Percentiles rank a stretch among this genome's conserved stretches.
These are phyloP conservation scores for Prorocentrum cordatum DNA, from an alignment of 169 alveolate genomes.

Conservation along the genomic window DNA sequence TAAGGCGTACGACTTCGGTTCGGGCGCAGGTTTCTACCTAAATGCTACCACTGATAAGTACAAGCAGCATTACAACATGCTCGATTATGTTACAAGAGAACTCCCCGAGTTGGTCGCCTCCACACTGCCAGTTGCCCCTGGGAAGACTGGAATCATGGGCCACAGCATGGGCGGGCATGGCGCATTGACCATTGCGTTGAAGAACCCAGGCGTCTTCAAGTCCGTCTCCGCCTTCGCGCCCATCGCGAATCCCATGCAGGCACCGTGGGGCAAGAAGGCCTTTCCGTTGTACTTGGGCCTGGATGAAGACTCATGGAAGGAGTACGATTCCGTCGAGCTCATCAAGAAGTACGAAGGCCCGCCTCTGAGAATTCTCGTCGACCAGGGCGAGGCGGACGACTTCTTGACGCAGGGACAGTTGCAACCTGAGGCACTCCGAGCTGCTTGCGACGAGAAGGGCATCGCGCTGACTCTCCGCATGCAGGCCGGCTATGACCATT, in stretches of 20 bases:
- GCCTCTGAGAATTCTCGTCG: slow-evolving; percentile 73
- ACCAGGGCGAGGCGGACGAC: slow-evolving; percentile 75
- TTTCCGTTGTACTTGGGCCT: slow-evolving; percentile 76
- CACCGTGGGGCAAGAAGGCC: slow-evolving; percentile 79
- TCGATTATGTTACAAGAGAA: slow-evolving; percentile 75
- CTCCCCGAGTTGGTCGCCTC: slow-evolving; percentile 70
- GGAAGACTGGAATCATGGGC: slow-evolving; percentile 77
- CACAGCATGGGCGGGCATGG: slow-evolving; percentile 84
- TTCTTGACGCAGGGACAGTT: slow-evolving; percentile 53
- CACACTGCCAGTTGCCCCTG: slow-evolving; percentile 70
- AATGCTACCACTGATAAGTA: slow-evolving; percentile 78
- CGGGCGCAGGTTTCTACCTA: slow-evolving; percentile 76
- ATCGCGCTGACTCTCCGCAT: slow-evolving; percentile 35
- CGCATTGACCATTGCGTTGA: slow-evolving; percentile 75
- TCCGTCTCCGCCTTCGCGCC: slow-evolving; percentile 76
- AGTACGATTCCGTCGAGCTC: slow-evolving; percentile 54
- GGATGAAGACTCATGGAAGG: slow-evolving; percentile 31
- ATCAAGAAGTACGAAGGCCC: slow-evolving; percentile 31
- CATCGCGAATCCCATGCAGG: slow-evolving; percentile 73
- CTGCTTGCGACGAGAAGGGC: slow-evolving; percentile 72
- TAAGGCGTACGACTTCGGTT: slow-evolving; percentile 75
- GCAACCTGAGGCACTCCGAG: slow-evolving; percentile 1
- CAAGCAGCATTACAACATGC: slow-evolving; percentile 77
- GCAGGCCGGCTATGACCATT: slow-evolving; percentile 77
- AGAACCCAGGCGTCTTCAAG: slow-evolving; percentile 71